Percentiles rank a stretch among this genome's conserved stretches.
phyloP scores from a whole-genome alignment of 2,329 filamentous ascomycete genomes.

The Hypoxylon sp. region DNA sequence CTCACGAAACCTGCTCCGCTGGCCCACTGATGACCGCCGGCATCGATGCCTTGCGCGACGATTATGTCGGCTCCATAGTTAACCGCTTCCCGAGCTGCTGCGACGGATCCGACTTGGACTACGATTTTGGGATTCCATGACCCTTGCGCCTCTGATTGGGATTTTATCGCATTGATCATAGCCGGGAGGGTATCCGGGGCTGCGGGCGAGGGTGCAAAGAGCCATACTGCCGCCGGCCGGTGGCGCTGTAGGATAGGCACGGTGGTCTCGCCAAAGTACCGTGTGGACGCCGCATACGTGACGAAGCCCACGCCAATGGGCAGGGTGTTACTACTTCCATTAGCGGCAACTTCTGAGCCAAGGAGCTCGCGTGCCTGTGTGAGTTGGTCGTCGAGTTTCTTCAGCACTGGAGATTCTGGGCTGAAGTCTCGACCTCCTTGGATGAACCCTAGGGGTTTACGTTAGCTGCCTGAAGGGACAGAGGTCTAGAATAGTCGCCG shows the following conservation, averaged over 20 bases:
- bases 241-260: constrained; percentile 67
- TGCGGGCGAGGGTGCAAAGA: constrained; percentile 71
- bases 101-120: constrained; percentile 66
- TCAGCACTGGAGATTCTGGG: constrained; percentile 51
- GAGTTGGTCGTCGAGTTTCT: constrained; percentile 55
- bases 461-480: constrained; percentile 7
- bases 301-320: constrained; percentile 75
- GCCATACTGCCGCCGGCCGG: constrained; percentile 73
- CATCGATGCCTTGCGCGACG: constrained; percentile 67
- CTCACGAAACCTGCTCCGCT: constrained; percentile 62
- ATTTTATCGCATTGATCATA: constrained; percentile 43
- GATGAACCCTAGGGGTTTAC: constrained; percentile 52
- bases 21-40: constrained; percentile 67
- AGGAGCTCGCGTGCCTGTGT: constrained; percentile 48
- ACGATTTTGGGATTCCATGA: constrained; percentile 60
- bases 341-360: constrained; percentile 47
- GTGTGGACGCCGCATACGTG: constrained; percentile 63
- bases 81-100: constrained; percentile 60
- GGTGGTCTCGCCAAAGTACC: constrained; percentile 59
- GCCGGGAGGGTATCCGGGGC: constrained; percentile 43
- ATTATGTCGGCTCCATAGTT: constrained; percentile 61
- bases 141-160: not conserved
- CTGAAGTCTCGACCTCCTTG: constrained; percentile 55
- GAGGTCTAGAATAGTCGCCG: not conserved
- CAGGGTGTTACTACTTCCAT: constrained; percentile 51